phyloP scores from a whole-genome alignment of 805 yeast genomes.

The Spathaspora hagerdaliae region DNA sequence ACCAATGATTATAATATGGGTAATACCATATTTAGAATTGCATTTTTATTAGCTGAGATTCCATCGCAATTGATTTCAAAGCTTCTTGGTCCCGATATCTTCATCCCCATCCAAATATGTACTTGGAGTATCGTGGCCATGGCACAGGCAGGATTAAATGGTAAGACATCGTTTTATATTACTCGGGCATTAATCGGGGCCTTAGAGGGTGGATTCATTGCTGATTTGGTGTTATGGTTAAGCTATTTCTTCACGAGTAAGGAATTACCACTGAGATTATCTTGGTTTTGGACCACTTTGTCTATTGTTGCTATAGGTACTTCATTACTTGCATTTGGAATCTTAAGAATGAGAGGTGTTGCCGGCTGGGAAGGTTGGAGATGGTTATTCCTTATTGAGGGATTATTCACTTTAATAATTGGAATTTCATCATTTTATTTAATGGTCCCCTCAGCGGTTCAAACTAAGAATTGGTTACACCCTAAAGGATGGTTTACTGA shows the following conservation, averaged over 20 bases:
- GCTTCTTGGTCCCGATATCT: constrained; percentile 56
- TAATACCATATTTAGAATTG: constrained; percentile 47
- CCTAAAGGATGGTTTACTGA: constrained; percentile 47
- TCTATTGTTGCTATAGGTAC: constrained; percentile 17
- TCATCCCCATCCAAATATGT: constrained; percentile 57
- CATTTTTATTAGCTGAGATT: constrained; percentile 54
- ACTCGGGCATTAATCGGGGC: constrained; percentile 52
- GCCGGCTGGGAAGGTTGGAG: constrained; percentile 53
- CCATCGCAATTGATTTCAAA: constrained; percentile 68
- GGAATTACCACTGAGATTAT: constrained; percentile 56
- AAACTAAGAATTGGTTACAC: constrained; percentile 45
- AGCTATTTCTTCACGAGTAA: constrained; percentile 59
- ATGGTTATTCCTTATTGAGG: constrained; percentile 62
- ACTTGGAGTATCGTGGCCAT: constrained; percentile 57
- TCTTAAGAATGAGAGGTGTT: constrained; percentile 46
- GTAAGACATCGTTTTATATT: constrained; percentile 39
- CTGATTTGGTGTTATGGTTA: constrained; percentile 60
- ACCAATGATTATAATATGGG: constrained; percentile 60
- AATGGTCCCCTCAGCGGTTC: constrained; percentile 53
- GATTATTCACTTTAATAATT: constrained; percentile 47
- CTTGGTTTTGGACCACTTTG: constrained; percentile 37
- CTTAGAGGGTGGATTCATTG: constrained; percentile 69
- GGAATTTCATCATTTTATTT: constrained; percentile 41
- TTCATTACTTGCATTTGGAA: constrained; percentile 45
- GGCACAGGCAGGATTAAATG: constrained; percentile 32